Evolutionary conservation across 345 rosid genomes (phyloP), one percentile per base, ranked within the genome.

Genomic region (Brassica cretica): DNA sequence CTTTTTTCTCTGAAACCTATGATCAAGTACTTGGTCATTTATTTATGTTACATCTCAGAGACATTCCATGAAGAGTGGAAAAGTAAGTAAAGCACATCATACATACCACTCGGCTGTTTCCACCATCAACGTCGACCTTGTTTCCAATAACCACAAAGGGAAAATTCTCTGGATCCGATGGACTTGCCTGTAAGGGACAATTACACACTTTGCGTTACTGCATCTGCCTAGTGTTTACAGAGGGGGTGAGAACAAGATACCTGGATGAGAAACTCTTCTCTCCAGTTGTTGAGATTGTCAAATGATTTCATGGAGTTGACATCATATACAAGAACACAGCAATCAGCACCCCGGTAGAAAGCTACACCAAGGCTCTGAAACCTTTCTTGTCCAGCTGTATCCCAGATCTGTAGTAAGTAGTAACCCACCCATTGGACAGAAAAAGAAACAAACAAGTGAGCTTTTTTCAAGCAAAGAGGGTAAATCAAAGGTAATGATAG

Each of bases 361-460:
- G 97, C 97, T 75, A 91, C 96, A 51, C 99, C 99, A 65, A 95
- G 89, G 78, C 98, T 95, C 78, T 95, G 98, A 82, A 95, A 95
- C 82, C 97, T 88, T 76, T 91, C 97, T 76, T 91, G 97, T 29
- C 97, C 93, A 78, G 97, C 94, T 44, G 91, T 95, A 84, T 95
- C 99, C 99, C 99, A 95, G 75, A 93, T 93, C 99, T 93, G 83
- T 35, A 66, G 74, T 51, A 6, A 64, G 83, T 35, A 66, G 74
- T 51, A 6, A 64, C 19, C 18, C 71, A 62, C 24, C 12, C 11
- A 69, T 68, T 63, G 37, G n/a, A 37, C 75, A 74, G n/a, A 68
- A 18, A 18, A 33, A n/a, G 6, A 14, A 65, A 35, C 5, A 16
- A 68, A 79, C 70, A 62, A 24, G 3, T 62, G 19, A 68, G 77